Percentiles rank a stretch among this genome's conserved stretches.
phyloP scores from a whole-genome alignment of 2,329 filamentous ascomycete species.

The Fusarium udum region DNA sequence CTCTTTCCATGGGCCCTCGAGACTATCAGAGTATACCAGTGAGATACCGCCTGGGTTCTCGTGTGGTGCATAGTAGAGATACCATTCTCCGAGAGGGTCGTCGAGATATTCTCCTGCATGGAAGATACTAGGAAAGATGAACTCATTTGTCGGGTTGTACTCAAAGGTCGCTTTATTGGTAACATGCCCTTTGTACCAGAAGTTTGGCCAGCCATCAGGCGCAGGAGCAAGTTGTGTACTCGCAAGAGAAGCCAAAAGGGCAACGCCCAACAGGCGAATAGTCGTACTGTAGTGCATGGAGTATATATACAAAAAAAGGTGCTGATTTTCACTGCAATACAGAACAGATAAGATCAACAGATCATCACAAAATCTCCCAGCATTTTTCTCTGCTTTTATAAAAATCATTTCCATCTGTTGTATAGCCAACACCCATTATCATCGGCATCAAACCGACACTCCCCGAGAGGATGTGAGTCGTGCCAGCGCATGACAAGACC shows the following conservation, averaged over 20 bases:
- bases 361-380: rapidly evolving
- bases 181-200: conserved; percentile 34
- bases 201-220: conserved; percentile 35
- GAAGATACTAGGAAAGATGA: conserved; percentile 41
- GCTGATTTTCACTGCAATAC: no score
- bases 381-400: not conserved
- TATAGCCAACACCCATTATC: not conserved
- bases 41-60: conserved; percentile 41
- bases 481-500: conserved; percentile 19
- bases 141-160: conserved; percentile 42
- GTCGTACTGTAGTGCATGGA: not conserved
- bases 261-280: not conserved
- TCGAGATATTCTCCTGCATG: conserved; percentile 36
- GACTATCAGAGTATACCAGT: conserved; percentile 31
- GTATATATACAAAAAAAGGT: not conserved
- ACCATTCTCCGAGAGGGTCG: conserved; percentile 37
- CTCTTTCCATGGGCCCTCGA: conserved; percentile 24
- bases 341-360: not conserved
- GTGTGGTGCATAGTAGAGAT: conserved; percentile 43
- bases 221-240: conserved; percentile 6
- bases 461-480: conserved; percentile 17
- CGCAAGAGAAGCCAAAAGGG: not conserved
- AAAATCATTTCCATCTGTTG: not conserved
- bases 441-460: conserved; percentile 24
- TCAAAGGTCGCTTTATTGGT: conserved; percentile 33